Evolutionary conservation across 495 filamentous ascomycete genomes (phyloP).

Genomic region (Penicillium turbatum): DNA sequence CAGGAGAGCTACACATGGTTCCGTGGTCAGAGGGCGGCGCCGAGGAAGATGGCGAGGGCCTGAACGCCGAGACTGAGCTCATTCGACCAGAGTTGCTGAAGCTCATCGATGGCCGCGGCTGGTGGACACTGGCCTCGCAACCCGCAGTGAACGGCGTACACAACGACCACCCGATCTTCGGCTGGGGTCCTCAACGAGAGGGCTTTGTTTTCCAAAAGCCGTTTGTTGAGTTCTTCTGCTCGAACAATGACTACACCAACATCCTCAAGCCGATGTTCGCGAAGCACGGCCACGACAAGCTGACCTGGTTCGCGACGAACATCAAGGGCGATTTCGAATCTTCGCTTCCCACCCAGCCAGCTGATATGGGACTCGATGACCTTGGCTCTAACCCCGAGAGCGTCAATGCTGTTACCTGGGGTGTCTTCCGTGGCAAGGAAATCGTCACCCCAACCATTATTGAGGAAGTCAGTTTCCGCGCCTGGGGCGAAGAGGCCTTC

Average conservation of each 20-base stretch:
- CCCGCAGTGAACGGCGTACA: conserved; percentile 84
- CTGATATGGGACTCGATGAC: conserved; percentile 34
- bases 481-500: conserved; percentile 95
- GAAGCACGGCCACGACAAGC: conserved; percentile 52
- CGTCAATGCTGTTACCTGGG: conserved; percentile 96
- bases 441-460: conserved; percentile 98
- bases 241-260: conserved; percentile 59
- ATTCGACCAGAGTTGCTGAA: conserved; percentile 70
- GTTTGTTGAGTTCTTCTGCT: conserved; percentile 93
- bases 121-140: conserved; percentile 96
- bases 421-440: conserved; percentile 91
- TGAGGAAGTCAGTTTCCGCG: conserved; percentile 89
- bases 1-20: conserved; percentile 66
- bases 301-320: conserved; percentile 86
- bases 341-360: conserved; percentile 42
- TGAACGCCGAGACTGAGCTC: conserved; percentile 73
- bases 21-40: conserved; percentile 93
- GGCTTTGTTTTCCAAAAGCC: conserved; percentile 98
- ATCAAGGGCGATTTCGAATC: conserved; percentile 64
- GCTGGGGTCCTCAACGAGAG: conserved; percentile 82
- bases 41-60: conserved; percentile 35
- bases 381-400: conserved; percentile 41
- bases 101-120: conserved; percentile 71
- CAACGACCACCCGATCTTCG: conserved; percentile 74
- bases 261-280: conserved; percentile 58